A percentile compares a stretch with the other conserved stretches of the same genome.
phyloP scores from a whole-genome alignment of 306 rosid species.

The Vigna mungo region DNA sequence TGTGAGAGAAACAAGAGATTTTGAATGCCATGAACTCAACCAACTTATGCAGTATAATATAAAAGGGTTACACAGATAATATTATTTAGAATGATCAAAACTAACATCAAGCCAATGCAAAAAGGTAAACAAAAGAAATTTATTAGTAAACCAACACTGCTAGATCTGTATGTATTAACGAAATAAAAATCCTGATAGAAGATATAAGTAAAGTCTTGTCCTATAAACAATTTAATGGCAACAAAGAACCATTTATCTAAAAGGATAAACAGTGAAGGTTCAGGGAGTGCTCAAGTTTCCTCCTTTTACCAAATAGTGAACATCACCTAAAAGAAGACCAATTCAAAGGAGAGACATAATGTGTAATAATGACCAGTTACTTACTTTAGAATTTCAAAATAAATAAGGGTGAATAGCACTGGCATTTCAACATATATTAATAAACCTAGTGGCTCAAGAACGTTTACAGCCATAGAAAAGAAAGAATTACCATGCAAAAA shows the following conservation, averaged over 20 bases:
- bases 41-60: neutral
- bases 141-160: neutral
- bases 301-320: neutral
- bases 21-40: neutral
- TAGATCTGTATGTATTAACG: neutral
- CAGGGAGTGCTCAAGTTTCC: neutral
- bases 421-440: slow-evolving; percentile 6
- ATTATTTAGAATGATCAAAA: neutral
- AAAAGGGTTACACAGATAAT: slow-evolving; percentile 1
- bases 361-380: neutral
- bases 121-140: neutral
- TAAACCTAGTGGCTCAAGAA: neutral
- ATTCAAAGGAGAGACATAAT: slow-evolving; percentile 5
- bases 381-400: slow-evolving; percentile 8
- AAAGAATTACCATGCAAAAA: slow-evolving; percentile 5
- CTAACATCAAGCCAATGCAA: neutral
- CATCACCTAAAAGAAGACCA: neutral
- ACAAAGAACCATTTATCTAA: neutral
- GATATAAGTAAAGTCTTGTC: neutral
- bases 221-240: slow-evolving; percentile 1
- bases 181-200: neutral
- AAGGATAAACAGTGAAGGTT: neutral
- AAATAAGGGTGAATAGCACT: slow-evolving; percentile 1
- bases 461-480: slow-evolving; percentile 33
- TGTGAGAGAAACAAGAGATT: neutral